Conservation (phyloP, 176 grass and related monocot genomes). For the Musa itinerans region DNA sequence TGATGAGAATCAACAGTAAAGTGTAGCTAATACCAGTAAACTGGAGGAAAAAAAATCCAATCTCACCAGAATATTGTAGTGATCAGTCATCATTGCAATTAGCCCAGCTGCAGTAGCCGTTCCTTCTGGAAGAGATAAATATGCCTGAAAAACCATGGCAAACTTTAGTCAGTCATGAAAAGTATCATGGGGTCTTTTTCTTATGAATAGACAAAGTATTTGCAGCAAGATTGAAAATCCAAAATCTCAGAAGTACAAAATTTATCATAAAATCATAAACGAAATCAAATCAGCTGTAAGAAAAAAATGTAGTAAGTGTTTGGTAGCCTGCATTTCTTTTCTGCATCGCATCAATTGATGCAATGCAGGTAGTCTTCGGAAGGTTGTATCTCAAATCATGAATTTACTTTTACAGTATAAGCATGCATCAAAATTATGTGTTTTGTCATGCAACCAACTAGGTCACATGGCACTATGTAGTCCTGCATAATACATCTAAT, state of each 20-base stretch:
- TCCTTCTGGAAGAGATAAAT: slow-evolving; percentile 92
- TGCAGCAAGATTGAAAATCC: not conserved
- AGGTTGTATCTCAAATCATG: not conserved
- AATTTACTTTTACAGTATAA: not conserved
- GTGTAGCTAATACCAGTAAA: slow-evolving; percentile 2
- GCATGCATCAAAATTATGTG: not conserved
- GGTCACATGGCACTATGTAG: no score
- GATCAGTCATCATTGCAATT: slow-evolving; percentile 97
- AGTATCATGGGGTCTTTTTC: not conserved
- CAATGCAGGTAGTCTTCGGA: not conserved
- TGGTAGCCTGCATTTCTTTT: not conserved
- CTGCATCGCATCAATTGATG: not conserved
- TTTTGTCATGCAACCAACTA: no score
- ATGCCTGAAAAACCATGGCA: slow-evolving; percentile 52
- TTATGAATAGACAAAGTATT: not conserved
- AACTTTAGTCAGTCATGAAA: not conserved
- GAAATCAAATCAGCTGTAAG: not conserved
- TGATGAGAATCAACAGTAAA: slow-evolving; percentile 1
- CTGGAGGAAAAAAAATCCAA: slow-evolving; percentile 16
- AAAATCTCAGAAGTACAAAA: not conserved
- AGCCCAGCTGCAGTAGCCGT: slow-evolving; percentile 78
- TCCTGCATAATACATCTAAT: no score
- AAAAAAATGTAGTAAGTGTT: not conserved
- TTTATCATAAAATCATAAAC: not conserved
- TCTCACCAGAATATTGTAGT: slow-evolving; percentile 84